These are phyloP conservation scores for Sporothrix variecibatus DNA, from an alignment of 2,329 filamentous ascomycete genomes.

Conservation along the genomic window DNA sequence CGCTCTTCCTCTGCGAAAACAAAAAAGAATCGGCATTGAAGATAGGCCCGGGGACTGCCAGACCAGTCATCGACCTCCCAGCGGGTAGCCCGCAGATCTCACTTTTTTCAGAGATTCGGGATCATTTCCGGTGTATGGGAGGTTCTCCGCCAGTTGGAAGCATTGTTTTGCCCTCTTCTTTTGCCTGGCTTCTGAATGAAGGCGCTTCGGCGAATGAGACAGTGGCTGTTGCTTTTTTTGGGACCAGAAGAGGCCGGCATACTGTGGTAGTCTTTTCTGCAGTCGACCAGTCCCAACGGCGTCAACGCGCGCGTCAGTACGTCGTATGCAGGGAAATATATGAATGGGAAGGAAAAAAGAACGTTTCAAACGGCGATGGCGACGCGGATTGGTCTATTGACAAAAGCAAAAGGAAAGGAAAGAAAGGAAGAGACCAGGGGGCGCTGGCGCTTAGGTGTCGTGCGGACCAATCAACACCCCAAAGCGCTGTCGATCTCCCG, in stretches of 20 bases:
- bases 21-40: not conserved
- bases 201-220: conserved; percentile 1
- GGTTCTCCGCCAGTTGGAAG: not conserved
- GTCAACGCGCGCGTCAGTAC: conserved; percentile 1
- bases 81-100: not conserved
- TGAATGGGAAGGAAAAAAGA: not conserved
- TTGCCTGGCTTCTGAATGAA: not conserved
- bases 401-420: not conserved
- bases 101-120: not conserved
- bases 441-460: conserved; percentile 14
- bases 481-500: conserved; percentile 17
- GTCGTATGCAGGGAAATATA: not conserved
- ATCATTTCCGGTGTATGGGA: not conserved
- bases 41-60: not conserved
- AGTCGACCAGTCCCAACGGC: not conserved
- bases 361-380: not conserved
- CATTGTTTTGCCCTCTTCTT: not conserved
- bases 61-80: not conserved
- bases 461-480: conserved; percentile 1
- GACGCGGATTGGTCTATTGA: not conserved
- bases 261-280: not conserved
- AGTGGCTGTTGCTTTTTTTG: not conserved
- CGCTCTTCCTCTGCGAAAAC: not conserved
- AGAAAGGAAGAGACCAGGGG: not conserved
- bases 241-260: not conserved